phyloP scores from a whole-genome alignment of 2,329 filamentous ascomycete species.

The Nemania abortiva region DNA sequence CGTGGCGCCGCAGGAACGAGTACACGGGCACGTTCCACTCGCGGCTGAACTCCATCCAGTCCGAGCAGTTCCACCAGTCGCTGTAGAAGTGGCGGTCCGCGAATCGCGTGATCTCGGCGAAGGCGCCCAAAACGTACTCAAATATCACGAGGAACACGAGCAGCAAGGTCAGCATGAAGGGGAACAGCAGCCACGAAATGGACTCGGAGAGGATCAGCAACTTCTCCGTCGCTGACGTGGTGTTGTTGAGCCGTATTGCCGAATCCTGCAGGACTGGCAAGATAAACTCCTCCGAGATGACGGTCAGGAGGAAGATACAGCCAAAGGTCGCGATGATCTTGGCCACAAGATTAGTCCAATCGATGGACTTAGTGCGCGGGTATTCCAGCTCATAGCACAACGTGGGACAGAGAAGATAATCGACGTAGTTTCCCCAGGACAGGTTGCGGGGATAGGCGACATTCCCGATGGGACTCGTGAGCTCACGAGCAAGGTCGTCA shows the following conservation, averaged over 20 bases:
- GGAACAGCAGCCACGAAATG: slow-evolving; percentile 91
- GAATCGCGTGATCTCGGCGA: slow-evolving; percentile 93
- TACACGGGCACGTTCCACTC: slow-evolving; percentile 99
- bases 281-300: slow-evolving; percentile 95
- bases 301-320: slow-evolving; percentile 93
- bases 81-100: slow-evolving; percentile 94
- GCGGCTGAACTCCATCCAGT: slow-evolving; percentile 95
- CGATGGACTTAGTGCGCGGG: slow-evolving; percentile 79
- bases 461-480: slow-evolving; percentile 90
- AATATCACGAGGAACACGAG: slow-evolving; percentile 98
- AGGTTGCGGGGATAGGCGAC: slow-evolving; percentile 93
- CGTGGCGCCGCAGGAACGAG: slow-evolving; percentile 92
- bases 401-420: slow-evolving; percentile 92
- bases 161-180: slow-evolving; percentile 95
- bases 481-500: slow-evolving; percentile 87
- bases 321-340: slow-evolving; percentile 93
- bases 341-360: slow-evolving; percentile 84
- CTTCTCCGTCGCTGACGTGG: slow-evolving; percentile 69
- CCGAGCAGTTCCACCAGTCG: slow-evolving; percentile 81
- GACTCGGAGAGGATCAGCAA: slow-evolving; percentile 87
- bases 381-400: slow-evolving; percentile 99
- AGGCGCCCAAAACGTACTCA: slow-evolving; percentile 94
- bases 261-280: slow-evolving; percentile 87
- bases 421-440: slow-evolving; percentile 82
- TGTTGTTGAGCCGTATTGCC: slow-evolving; percentile 62